Conservation (phyloP, 768 basidiomycete species). For the Ramaria sp. region DNA sequence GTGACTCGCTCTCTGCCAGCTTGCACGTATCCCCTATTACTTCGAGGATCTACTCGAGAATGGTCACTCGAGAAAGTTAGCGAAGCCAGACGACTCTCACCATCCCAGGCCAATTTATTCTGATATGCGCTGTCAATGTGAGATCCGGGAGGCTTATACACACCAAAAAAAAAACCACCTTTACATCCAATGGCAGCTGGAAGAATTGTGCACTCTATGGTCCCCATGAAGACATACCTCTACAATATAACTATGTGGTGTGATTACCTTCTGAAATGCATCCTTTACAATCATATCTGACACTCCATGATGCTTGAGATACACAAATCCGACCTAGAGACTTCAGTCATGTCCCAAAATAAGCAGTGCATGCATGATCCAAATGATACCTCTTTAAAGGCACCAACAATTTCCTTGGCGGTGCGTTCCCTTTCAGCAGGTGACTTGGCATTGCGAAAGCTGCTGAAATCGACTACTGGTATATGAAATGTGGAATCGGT, state of each 20-base stretch:
- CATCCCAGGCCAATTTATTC: slow-evolving; percentile 63
- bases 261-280: slow-evolving; percentile 53
- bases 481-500: slow-evolving; percentile 43
- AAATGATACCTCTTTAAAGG: slow-evolving; percentile 49
- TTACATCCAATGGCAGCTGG: slow-evolving; percentile 44
- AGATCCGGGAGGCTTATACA: not conserved
- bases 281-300: slow-evolving; percentile 41
- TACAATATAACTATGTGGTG: not conserved
- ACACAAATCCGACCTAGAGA: slow-evolving; percentile 56
- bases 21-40: slow-evolving; percentile 77
- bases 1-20: slow-evolving; percentile 78
- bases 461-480: slow-evolving; percentile 71
- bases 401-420: slow-evolving; percentile 51
- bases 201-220: slow-evolving; percentile 72
- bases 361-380: slow-evolving; percentile 3
- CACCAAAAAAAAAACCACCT: slow-evolving; percentile 28
- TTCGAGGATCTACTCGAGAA: slow-evolving; percentile 46
- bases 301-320: slow-evolving; percentile 67
- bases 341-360: not conserved
- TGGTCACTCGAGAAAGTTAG: not conserved
- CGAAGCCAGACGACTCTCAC: not conserved
- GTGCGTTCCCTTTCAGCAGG: slow-evolving; percentile 45
- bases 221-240: not conserved
- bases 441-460: slow-evolving; percentile 44
- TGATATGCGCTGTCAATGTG: slow-evolving; percentile 16